Evolutionary conservation across 169 alveolate species (phyloP).

Genomic region (Plasmodium sp.): DNA sequence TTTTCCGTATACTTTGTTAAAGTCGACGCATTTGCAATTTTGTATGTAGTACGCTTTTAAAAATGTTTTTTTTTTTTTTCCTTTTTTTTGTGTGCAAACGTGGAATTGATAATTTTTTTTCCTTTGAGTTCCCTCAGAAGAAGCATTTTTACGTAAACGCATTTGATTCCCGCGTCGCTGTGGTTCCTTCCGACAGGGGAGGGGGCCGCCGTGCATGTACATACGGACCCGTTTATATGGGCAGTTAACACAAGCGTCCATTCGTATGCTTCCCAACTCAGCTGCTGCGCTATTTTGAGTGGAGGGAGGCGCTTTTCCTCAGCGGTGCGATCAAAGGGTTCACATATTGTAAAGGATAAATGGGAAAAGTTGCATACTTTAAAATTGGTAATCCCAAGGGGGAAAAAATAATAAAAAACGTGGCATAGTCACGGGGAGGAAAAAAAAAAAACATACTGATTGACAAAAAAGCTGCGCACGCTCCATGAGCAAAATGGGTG

Average conservation of each 20-base stretch:
- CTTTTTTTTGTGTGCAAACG: background rate
- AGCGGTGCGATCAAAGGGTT: background rate
- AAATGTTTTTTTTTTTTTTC: background rate
- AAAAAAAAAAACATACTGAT: background rate
- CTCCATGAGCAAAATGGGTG: slow-evolving; percentile 76
- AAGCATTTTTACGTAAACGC: background rate
- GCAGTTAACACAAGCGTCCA: background rate
- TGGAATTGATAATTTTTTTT: background rate
- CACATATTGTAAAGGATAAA: background rate
- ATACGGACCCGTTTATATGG: background rate
- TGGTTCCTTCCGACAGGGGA: background rate
- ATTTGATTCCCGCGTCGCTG: background rate
- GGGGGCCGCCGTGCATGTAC: background rate
- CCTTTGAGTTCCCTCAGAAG: background rate
- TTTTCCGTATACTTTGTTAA: background rate
- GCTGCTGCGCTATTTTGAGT: background rate
- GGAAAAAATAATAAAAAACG: background rate
- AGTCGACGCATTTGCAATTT: background rate
- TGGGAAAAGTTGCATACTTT: background rate
- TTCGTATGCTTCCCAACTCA: background rate
- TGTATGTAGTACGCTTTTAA: background rate
- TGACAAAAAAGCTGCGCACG: slow-evolving; percentile 75
- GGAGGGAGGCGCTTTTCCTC: background rate
- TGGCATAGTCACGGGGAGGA: background rate
- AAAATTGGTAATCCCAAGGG: background rate